Evolutionary conservation across 2,329 filamentous ascomycete species (phyloP).

Genomic region (Epichloe typhina): DNA sequence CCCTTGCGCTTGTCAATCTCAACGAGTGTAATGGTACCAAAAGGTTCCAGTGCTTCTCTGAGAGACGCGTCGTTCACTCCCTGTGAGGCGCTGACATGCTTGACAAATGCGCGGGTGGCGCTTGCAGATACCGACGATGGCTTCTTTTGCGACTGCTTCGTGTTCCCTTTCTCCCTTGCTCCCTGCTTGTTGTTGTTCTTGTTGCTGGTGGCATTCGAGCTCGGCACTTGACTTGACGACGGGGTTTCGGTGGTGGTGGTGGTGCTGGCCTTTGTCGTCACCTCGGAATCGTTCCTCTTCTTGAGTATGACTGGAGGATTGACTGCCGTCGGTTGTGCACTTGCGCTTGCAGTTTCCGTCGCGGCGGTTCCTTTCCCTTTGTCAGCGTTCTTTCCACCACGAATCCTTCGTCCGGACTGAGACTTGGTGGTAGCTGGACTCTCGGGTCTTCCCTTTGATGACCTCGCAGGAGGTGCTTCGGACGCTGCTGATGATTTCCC

Average conservation of each 20-base stretch:
- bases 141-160: conserved; percentile 23
- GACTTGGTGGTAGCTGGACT: conserved; percentile 13
- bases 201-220: conserved; percentile 3
- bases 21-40: conserved; percentile 63
- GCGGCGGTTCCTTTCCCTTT: conserved; percentile 21
- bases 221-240: conserved; percentile 1
- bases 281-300: conserved; percentile 24
- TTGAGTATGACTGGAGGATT: conserved; percentile 28
- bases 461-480: conserved; percentile 8
- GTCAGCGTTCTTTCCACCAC: conserved; percentile 25
- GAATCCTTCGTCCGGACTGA: conserved; percentile 17
- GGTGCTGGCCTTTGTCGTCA: conserved; percentile 10
- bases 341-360: conserved; percentile 16
- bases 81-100: conserved; percentile 78
- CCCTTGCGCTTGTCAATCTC: conserved; percentile 93
- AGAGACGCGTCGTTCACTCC: conserved; percentile 77
- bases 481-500: conserved; percentile 4
- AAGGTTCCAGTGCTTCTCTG: conserved; percentile 57
- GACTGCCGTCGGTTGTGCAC: conserved; percentile 13
- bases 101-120: conserved; percentile 59
- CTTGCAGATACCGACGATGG: conserved; percentile 20
- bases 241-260: conserved; percentile 9
- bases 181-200: conserved; percentile 9
- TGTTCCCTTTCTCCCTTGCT: conserved; percentile 3
- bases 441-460: conserved; percentile 12